A percentile compares a stretch with the other conserved stretches of the same genome.
phyloP scores from a whole-genome alignment of 2,329 filamentous ascomycete genomes.

The Sporothrix inflata region DNA sequence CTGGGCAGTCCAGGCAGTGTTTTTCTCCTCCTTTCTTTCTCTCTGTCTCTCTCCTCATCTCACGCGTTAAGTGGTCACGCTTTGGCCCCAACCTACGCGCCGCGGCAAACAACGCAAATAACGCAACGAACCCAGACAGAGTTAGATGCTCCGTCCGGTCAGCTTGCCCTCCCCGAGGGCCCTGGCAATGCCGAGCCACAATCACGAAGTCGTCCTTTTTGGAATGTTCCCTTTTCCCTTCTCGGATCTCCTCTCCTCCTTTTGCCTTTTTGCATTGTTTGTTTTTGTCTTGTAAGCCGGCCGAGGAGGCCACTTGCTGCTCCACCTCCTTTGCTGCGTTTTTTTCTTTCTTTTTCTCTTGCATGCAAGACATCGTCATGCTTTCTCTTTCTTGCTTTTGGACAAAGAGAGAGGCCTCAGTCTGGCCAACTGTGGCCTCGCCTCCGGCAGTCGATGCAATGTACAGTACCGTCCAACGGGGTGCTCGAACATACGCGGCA shows the following conservation, averaged over 20 bases:
- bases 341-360: background rate
- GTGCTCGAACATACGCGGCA: background rate
- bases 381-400: background rate
- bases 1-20: background rate
- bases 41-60: background rate
- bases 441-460: background rate
- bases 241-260: too few relatives aligned
- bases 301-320: background rate
- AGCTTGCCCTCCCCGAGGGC: background rate
- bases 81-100: slow-evolving; percentile 5
- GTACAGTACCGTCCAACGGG: background rate
- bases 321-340: background rate
- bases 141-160: background rate
- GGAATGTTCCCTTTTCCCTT: background rate
- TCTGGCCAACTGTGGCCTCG: background rate
- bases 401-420: background rate
- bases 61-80: slow-evolving; percentile 16
- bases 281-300: too few relatives aligned
- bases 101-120: background rate
- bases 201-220: background rate
- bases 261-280: too few relatives aligned
- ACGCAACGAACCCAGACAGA: background rate
- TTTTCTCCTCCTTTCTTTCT: background rate
- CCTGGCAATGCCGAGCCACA: slow-evolving; percentile 5
- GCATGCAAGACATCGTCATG: slow-evolving; percentile 12